Evolutionary conservation across 208 protist species (phyloP).

Genomic region (Wallacemonas rigidus): DNA sequence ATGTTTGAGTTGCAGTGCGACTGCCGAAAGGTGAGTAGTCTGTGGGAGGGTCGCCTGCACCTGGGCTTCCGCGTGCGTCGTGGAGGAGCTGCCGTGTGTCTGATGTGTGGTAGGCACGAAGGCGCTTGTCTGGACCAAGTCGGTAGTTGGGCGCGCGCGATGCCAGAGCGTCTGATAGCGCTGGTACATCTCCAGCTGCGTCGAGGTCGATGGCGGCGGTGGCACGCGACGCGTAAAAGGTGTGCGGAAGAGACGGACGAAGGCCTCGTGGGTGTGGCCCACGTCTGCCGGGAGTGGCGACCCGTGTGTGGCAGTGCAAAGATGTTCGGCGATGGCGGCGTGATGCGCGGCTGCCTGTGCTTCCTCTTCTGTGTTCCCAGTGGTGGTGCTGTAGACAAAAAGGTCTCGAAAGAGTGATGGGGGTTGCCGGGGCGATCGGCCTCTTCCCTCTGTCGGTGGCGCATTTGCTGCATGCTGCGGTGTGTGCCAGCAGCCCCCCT

Average conservation of each 20-base stretch:
- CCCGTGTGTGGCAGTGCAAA: slow-evolving; percentile 7
- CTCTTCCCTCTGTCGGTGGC: too few species aligned
- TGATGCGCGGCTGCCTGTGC: background rate
- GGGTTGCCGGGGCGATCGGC: background rate
- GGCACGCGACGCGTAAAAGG: slow-evolving; percentile 32
- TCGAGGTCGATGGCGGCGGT: slow-evolving; percentile 32
- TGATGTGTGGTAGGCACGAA: background rate
- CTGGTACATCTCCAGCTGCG: slow-evolving; percentile 39
- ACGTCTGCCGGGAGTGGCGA: background rate
- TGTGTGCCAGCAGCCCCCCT: slow-evolving; percentile 51
- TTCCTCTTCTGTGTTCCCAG: background rate
- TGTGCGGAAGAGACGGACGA: slow-evolving; percentile 12
- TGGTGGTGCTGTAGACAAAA: slow-evolving; percentile 21
- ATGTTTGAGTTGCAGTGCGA: background rate
- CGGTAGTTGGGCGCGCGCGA: background rate
- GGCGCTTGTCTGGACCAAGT: background rate
- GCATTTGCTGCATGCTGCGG: background rate
- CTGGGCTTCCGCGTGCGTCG: background rate
- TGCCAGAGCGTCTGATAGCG: slow-evolving; percentile 8
- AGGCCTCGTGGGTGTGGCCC: background rate
- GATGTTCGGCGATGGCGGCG: background rate
- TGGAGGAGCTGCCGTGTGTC: background rate
- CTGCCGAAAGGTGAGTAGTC: background rate
- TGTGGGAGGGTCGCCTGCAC: too few species aligned
- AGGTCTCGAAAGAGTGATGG: slow-evolving; percentile 35